Base-by-base conservation (phyloP, 2,329 filamentous ascomycete species). In the Phoma herbarum region DNA sequence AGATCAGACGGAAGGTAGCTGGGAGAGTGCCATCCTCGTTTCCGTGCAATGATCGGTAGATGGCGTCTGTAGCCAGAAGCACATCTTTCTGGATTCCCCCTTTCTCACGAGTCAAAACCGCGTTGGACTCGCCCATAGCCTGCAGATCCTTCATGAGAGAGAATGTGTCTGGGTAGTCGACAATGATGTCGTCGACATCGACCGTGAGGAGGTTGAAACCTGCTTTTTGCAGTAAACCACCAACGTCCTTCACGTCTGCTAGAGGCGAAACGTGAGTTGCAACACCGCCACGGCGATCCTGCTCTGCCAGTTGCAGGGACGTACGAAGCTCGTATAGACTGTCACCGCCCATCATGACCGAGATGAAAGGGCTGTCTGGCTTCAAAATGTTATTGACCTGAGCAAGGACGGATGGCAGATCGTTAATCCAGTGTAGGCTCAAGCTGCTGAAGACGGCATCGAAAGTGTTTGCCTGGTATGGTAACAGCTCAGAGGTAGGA, bases 171-270 rank as follows among this genome's bases (percentile, higher is more conserved):
- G 95, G 95, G 73, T 93, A 99, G 75, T 97, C 93, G 28, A 99
- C 92, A 26, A 98, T 87, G 49, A 99, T 96, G 78, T 99, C 95
- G 78, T 99, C 96, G 14, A 99, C 89, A 71, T 99, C 95, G 1
- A 99, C 93, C 0, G 96, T 99, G 68, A 98, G 83, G 82, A 99
- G 90, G 77, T 93, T 96, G 82, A 98, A 99, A 18, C 93, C 93
- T 0, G 94, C 91, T 62, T 89, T 88, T 67, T 91, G 90, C 62
- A 99, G 80, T 52, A 99, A 80, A 1, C 93, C 93, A 2, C 95
- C 95, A 1, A 98, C 86, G 73, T 99, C 96, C 18, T 91, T 85
- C 10, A 97, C 92, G 76, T 99, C 93, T 0, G 94, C 95, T 20
- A 99, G 79, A 3, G 95, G 95, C 4, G 92, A 97, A 23, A 97